Evolutionary conservation across 768 basidiomycete genomes (phyloP).

Genomic region (Xerocomus spinulosus): DNA sequence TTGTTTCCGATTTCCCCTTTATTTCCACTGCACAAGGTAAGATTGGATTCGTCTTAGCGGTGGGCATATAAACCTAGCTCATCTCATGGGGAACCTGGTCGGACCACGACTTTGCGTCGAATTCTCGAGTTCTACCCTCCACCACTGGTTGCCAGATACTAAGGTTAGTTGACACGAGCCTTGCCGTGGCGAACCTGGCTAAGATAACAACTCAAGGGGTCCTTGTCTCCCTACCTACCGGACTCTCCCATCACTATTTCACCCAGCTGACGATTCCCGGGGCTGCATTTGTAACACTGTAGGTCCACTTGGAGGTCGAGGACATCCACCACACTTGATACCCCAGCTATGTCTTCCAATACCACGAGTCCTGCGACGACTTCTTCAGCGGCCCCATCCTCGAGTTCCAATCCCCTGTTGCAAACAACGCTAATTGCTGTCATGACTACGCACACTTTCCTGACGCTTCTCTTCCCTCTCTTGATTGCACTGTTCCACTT

Average conservation of each 20-base stretch:
- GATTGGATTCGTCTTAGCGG: neutral
- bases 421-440: conserved; percentile 21
- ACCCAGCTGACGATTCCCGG: neutral
- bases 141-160: no score
- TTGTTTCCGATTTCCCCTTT: neutral
- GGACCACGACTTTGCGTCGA: no score
- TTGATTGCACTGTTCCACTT: conserved; percentile 29
- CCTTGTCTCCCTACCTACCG: neutral
- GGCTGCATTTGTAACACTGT: neutral
- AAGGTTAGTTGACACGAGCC: no score
- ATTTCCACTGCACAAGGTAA: neutral
- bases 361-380: conserved; percentile 3
- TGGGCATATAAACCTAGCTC: neutral
- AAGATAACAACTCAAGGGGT: neutral
- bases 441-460: conserved; percentile 30
- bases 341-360: conserved; percentile 13
- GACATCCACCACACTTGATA: neutral
- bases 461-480: conserved; percentile 30
- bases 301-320: neutral
- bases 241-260: neutral
- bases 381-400: neutral
- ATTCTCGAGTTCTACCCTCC: no score
- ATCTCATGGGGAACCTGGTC: neutral
- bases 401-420: conserved; percentile 7
- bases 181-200: no score